Percentiles rank a stretch among this genome's conserved stretches.
phyloP scores from a whole-genome alignment of 2,329 filamentous ascomycete genomes.

The Epichloe hybrida region DNA sequence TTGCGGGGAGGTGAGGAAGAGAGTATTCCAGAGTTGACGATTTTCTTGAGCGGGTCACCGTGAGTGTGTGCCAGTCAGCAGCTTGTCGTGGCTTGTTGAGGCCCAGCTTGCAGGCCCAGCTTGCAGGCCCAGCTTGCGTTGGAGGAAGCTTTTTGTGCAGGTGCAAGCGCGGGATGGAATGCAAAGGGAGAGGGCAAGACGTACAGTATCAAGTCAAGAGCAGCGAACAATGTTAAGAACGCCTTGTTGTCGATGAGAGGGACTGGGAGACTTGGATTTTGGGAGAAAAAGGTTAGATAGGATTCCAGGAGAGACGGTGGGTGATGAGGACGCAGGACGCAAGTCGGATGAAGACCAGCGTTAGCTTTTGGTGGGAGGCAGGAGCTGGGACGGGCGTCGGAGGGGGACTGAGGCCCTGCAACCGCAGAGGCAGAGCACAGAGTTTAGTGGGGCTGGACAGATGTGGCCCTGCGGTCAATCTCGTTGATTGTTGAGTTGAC shows the following conservation, averaged over 20 bases:
- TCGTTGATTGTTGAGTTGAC: slow-evolving; percentile 4
- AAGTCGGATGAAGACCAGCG: background rate
- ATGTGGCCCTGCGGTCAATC: background rate
- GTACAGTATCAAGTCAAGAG: background rate
- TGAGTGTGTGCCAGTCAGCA: slow-evolving; percentile 2
- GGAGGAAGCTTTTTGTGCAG: background rate
- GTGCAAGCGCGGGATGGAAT: background rate
- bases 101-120: background rate
- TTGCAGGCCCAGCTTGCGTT: background rate
- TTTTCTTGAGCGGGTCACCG: slow-evolving; percentile 7
- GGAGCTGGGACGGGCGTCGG: background rate
- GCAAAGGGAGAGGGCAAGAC: background rate
- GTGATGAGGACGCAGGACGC: background rate
- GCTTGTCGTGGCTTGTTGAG: slow-evolving; percentile 2
- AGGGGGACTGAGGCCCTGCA: background rate
- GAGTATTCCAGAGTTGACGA: background rate
- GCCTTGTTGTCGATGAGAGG: background rate
- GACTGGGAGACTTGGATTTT: background rate
- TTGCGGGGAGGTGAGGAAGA: slow-evolving; percentile 1
- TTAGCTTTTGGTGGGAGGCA: slow-evolving; percentile 2
- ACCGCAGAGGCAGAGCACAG: no score
- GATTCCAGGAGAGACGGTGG: background rate
- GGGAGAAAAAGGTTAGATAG: background rate
- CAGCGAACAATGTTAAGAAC: background rate
- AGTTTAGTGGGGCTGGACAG: no score